Evolutionary conservation across 192 early-diverging fungal genomes (phyloP), one percentile per base, ranked within the genome.

Genomic region (Pilaira anomala): DNA sequence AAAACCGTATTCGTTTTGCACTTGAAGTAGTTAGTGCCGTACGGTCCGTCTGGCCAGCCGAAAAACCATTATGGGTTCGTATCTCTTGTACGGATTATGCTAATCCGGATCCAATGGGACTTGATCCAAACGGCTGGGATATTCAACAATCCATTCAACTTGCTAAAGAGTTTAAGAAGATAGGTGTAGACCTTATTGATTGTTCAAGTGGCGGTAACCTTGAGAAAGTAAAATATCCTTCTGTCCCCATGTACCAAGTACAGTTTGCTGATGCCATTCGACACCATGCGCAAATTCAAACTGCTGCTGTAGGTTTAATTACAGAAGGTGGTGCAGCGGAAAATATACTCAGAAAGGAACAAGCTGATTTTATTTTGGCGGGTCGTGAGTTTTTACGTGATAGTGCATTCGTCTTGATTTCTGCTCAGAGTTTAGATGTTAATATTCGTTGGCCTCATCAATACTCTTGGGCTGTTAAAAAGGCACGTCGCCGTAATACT

Each of bases 141-240:
- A 67, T 79, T 26, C 80, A 93, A 16, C 91, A 98, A 39, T 83
- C 87, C 4, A 75, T 89, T 6, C 76, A 80, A 61, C 71, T 95
- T 24, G 69, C 85, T 18, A 69, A 72, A 7, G 56, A 74, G 25
- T 76, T 94, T 13, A 69, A 78, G 6, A 64, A 60, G 0, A 72
- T 81, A 13, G 94, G 93, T 26, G 87, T 97, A 0, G 95, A 98
- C 72, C 64, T 96, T n/a, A 62, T 97, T 33, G 92, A 97, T 69
- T 80, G 81, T 59, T 95, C 93, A 3, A 79, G 86, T 1, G 91
- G 89, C 39, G 95, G 90, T 13, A 87, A 79, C 64, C 7, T 77
- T 16, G 25, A 60, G 2, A 36, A 33, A n/a, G 52, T 42, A 1
- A 48, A 29, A 4, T 69, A 65, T 24, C 75, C 67, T 41, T 9